Evolutionary conservation across 2,329 filamentous ascomycete genomes (phyloP), one percentile per base, ranked within the genome.

Genomic region (Aspergillus pseudonomiae): DNA sequence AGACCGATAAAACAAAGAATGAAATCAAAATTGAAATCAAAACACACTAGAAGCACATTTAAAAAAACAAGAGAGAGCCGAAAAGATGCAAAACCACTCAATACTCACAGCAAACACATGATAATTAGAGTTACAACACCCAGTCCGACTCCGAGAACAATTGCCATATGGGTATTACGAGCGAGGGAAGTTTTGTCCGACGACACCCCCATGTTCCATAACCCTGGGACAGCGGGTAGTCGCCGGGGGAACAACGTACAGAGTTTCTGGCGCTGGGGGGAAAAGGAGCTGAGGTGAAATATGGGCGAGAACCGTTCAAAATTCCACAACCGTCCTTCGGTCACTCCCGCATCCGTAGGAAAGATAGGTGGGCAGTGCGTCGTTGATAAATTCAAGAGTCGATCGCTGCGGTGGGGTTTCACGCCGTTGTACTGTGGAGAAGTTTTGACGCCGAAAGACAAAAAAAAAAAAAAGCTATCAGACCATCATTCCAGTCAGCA

Each of bases 141-240:
- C 10, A 77, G 70, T 11, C 73, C 74, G 56, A 75, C 70, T 4
- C 73, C 74, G 21, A 76, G 57, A 54, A 74, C 74, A 63, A 77
- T 75, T 46, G 70, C 73, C 66, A 76, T 71, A 63, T 75, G 71
- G 61, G 63, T 68, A 36, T 69, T 69, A 57, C 71, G 62, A 45
- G 57, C 67, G 34, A 63, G n/a, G n/a, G 64, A 26, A 41, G 70
- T 55, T 48, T 70, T 62, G 19, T 66, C 68, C 69, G 69, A 68
- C 34, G 60, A 57, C 61, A 62, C 59, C 57, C 65, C 64, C 66
- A 67, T 68, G 48, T 57, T 63, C 65, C 57, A 48, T 57, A 46
- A 56, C 50, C 34, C 39, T 34, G 45, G 56, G 53, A 65, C 60
- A 41, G 45, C 46, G 56, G 45, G 62, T 36, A 36, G 63, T 60